Percentiles rank a stretch among this genome's conserved stretches.
Evolutionary conservation across 768 basidiomycete species (phyloP).

Genomic region (Pisolithus sp.): DNA sequence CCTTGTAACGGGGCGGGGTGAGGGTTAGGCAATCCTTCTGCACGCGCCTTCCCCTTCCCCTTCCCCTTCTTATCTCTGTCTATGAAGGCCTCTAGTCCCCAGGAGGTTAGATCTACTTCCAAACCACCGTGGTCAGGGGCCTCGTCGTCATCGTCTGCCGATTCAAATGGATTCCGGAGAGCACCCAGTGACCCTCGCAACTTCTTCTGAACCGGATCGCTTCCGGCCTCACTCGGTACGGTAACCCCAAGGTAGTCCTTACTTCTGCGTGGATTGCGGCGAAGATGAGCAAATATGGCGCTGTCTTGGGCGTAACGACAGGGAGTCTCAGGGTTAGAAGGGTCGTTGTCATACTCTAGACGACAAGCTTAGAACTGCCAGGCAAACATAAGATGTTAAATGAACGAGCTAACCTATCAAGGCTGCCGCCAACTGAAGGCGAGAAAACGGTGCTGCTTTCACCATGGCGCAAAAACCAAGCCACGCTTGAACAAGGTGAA

Average conservation of each 20-base stretch:
- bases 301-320: constrained; percentile 71
- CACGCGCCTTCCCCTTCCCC: constrained; percentile 36
- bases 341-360: constrained; percentile 87
- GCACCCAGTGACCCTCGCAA: constrained; percentile 56
- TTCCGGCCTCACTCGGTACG: constrained; percentile 58
- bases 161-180: constrained; percentile 69
- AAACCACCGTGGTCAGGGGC: constrained; percentile 43
- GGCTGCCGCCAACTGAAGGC: constrained; percentile 82
- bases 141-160: constrained; percentile 52
- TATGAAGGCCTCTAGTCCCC: constrained; percentile 77
- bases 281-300: constrained; percentile 78
- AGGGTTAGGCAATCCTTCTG: constrained; percentile 39
- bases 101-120: constrained; percentile 77
- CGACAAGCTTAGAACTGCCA: not conserved
- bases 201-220: constrained; percentile 40
- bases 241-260: constrained; percentile 62
- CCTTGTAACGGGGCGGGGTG: constrained; percentile 32
- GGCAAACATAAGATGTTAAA: not conserved
- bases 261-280: constrained; percentile 49
- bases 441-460: constrained; percentile 55
- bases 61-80: constrained; percentile 55
- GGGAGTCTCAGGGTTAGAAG: constrained; percentile 54
- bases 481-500: not conserved
- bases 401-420: constrained; percentile 55
- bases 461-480: constrained; percentile 6